Evolutionary conservation across 169 alveolate genomes (phyloP).

Genomic region (Plasmodium cynomolgi): DNA sequence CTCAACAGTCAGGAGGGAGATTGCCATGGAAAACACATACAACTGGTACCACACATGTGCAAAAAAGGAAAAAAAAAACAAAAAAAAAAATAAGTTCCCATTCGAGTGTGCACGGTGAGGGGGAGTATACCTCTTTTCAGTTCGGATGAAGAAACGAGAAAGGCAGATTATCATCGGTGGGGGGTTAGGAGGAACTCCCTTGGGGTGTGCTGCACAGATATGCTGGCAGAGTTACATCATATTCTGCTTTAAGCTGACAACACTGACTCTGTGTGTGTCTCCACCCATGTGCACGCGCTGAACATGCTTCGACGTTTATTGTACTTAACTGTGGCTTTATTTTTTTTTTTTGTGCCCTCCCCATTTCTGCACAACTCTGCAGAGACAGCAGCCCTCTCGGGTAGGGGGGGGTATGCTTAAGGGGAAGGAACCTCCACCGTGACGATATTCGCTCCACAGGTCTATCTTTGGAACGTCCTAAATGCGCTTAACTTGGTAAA

Average conservation of each 20-base stretch:
- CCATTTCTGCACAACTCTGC: neutral
- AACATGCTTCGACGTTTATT: neutral
- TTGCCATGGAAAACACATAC: neutral
- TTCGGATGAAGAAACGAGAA: neutral
- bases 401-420: neutral
- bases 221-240: neutral
- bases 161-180: neutral
- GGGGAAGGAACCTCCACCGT: neutral
- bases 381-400: neutral
- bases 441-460: neutral
- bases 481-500: neutral
- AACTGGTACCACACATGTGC: neutral
- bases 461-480: neutral
- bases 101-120: neutral
- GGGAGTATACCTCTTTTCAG: neutral
- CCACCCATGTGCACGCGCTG: neutral
- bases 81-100: neutral
- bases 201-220: neutral
- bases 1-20: neutral
- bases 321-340: neutral
- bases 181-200: neutral
- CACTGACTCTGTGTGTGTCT: neutral
- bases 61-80: no score
- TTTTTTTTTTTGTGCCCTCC: neutral
- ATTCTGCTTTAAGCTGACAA: neutral